Evolutionary conservation across 1,139 yeast species (phyloP), one percentile per base, ranked within the genome.

Genomic region (Hansenula lynferdii): DNA sequence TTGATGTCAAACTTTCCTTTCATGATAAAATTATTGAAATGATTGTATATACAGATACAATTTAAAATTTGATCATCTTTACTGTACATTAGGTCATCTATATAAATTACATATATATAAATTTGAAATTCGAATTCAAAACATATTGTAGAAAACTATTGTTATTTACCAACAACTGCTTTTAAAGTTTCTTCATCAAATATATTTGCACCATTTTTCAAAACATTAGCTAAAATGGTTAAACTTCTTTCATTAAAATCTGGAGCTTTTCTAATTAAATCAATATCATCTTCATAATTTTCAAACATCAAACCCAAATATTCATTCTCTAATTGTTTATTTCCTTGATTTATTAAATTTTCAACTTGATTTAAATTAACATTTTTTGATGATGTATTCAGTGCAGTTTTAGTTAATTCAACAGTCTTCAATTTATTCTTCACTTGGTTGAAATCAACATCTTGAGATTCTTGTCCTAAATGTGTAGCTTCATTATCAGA

Each of bases 151-250:
- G n/a, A n/a, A n/a, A n/a, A n/a, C n/a, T n/a, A n/a, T n/a, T n/a
- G n/a, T 21, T 25, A 50, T 35, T 49, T 45, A 32, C 45, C 44
- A 5, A 64, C 57, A 22, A 70, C 51, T 7, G 74, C 71, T 42
- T 63, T 69, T 48, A 80, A 61, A 12, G 80, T 70, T 28, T 78
- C 84, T 32, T 72, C 70, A 54, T 80, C 86, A 59, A 81, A 82
- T 64, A 82, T 71, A 47, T 79, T 76, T 8, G 76, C 69, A 12
- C 86, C 85, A 37, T 79, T 77, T 53, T 80, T 84, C 43, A 83
- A 66, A 4, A 81, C 70, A 50, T 76, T 77, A 4, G 87, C 89
- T 49, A 83, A 62, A 36, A 79, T 57, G 17, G 75, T 75, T 45
- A 83, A 65, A 16, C 86, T 79, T 48, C 71, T 74, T 34, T 67